These are phyloP conservation scores for Penicillium sp. DNA, from an alignment of 2,329 filamentous ascomycete species.

Conservation along the genomic window DNA sequence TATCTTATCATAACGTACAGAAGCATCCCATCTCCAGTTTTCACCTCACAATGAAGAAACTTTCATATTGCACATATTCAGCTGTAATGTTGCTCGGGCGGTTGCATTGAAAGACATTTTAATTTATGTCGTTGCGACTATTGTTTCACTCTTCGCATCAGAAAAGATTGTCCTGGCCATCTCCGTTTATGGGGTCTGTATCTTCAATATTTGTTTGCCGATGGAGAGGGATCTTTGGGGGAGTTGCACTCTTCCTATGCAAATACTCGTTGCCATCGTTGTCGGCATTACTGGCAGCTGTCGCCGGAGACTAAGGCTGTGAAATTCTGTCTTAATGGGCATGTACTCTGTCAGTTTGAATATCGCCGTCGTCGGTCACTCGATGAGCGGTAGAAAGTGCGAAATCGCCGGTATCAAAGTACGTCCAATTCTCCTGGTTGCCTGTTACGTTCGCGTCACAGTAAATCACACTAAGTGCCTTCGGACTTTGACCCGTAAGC, in stretches of 20 bases:
- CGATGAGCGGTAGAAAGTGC: conserved; percentile 29
- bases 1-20: too few relatives aligned
- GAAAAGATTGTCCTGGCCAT: too few relatives aligned
- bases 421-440: conserved; percentile 27
- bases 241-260: conserved; percentile 15
- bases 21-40: too few relatives aligned
- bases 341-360: conserved; percentile 30
- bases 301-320: conserved; percentile 31
- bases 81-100: too few relatives aligned
- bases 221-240: conserved; percentile 22
- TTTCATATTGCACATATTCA: too few relatives aligned
- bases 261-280: conserved; percentile 26
- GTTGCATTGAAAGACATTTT: too few relatives aligned
- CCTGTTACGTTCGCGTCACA: too few relatives aligned
- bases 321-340: conserved; percentile 33
- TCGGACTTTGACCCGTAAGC: too few relatives aligned
- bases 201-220: conserved; percentile 15
- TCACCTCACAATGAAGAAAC: too few relatives aligned
- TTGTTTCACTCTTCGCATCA: too few relatives aligned
- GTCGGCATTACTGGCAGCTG: conserved; percentile 27
- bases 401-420: conserved; percentile 37
- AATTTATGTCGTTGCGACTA: too few relatives aligned
- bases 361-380: conserved; percentile 27
- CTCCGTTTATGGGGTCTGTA: not conserved
- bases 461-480: too few relatives aligned